Evolutionary conservation across 2,329 filamentous ascomycete genomes (phyloP).

Genomic region (Amauroascus verrucosus): DNA sequence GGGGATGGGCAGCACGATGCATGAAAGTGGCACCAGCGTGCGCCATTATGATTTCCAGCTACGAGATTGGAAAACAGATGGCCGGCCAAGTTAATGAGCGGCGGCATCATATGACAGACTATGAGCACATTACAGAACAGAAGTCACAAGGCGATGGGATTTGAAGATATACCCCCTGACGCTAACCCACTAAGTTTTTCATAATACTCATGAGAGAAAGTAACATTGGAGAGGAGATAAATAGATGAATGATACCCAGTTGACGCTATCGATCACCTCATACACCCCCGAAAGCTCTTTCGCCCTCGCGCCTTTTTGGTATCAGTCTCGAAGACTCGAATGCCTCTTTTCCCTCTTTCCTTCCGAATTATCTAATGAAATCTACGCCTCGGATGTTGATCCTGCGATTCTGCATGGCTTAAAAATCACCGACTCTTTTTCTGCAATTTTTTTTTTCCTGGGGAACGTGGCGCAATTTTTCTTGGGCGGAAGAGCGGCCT

Average conservation of each 20-base stretch:
- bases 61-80: constrained; percentile 87
- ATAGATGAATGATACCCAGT: not conserved
- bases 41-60: constrained; percentile 98
- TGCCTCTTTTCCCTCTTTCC: too few relatives aligned
- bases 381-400: too few relatives aligned
- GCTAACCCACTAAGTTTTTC: not conserved
- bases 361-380: too few relatives aligned
- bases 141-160: not conserved
- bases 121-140: not conserved
- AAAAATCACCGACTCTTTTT: too few relatives aligned
- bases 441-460: too few relatives aligned
- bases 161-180: not conserved
- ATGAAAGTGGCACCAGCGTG: constrained; percentile 93
- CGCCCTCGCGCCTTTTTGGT: too few relatives aligned
- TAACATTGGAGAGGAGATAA: not conserved
- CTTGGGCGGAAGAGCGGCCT: too few relatives aligned
- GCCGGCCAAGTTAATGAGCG: constrained; percentile 63
- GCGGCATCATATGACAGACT: constrained; percentile 1
- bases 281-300: not conserved
- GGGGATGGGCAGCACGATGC: constrained; percentile 81
- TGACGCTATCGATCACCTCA: not conserved
- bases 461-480: too few relatives aligned
- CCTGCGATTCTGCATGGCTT: too few relatives aligned
- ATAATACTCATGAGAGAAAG: not conserved
- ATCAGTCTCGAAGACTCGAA: too few relatives aligned